phyloP scores from a whole-genome alignment of 2,329 filamentous ascomycete species.

The Dothistroma septosporum region DNA sequence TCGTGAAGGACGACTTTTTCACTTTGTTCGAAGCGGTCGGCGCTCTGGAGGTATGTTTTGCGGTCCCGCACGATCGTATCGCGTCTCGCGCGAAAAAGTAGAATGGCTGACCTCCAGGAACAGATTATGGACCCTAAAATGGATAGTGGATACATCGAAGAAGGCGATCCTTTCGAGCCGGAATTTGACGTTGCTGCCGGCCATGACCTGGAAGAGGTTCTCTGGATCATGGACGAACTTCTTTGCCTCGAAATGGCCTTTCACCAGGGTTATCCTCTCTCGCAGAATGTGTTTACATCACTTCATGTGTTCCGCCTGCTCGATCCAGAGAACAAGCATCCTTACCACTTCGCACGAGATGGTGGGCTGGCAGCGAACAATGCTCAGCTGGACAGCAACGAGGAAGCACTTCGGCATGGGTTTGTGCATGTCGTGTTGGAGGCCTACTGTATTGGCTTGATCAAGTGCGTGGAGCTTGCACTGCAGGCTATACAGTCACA shows the following conservation, averaged over 20 bases:
- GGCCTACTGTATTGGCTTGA: slow-evolving; percentile 77
- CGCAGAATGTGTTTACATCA: slow-evolving; percentile 90
- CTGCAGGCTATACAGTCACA: slow-evolving; percentile 74
- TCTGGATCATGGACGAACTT: slow-evolving; percentile 92
- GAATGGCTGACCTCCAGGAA: not conserved
- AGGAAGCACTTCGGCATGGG: slow-evolving; percentile 25
- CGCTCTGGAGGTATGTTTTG: slow-evolving; percentile 60
- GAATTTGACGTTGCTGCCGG: slow-evolving; percentile 39
- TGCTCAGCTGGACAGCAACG: not conserved
- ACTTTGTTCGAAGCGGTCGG: slow-evolving; percentile 92
- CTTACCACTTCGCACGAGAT: slow-evolving; percentile 39
- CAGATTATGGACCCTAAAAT: slow-evolving; percentile 99
- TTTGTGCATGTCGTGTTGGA: slow-evolving; percentile 64
- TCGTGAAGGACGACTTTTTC: slow-evolving; percentile 91
- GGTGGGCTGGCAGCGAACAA: slow-evolving; percentile 46
- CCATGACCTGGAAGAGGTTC: slow-evolving; percentile 55
- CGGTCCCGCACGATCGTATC: not conserved
- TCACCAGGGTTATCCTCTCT: slow-evolving; percentile 92
- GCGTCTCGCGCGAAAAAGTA: not conserved
- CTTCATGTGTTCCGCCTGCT: slow-evolving; percentile 82
- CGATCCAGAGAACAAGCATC: slow-evolving; percentile 52
- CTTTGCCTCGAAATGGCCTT: slow-evolving; percentile 94
- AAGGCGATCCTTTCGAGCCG: slow-evolving; percentile 77
- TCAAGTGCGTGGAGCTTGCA: slow-evolving; percentile 78
- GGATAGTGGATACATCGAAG: slow-evolving; percentile 83